A percentile compares a stretch with the other conserved stretches of the same genome.
phyloP scores from a whole-genome alignment of 2,329 filamentous ascomycete species.

The Fusarium sarcochroum region DNA sequence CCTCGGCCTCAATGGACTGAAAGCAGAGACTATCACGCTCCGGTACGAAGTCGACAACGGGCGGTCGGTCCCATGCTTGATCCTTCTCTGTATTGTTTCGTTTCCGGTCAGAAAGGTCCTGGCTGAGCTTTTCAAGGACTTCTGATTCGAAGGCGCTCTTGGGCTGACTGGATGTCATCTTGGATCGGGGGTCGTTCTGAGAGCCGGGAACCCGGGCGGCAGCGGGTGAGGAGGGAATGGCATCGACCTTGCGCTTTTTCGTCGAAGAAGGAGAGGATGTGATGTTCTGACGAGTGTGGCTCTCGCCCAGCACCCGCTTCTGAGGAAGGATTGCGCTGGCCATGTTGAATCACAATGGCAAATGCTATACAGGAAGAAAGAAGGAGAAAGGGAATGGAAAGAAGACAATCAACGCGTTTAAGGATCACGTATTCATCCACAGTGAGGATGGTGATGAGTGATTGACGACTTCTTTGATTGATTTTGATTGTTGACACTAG shows the following conservation, averaged over 20 bases:
- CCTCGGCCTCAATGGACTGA: conserved; percentile 95
- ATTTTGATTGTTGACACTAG: conserved; percentile 41
- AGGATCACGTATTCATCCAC: conserved; percentile 32
- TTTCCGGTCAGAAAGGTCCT: conserved; percentile 90
- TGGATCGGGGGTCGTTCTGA: conserved; percentile 72
- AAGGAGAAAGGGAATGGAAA: conserved; percentile 5
- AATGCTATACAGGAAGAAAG: conserved; percentile 20
- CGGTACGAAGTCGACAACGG: conserved; percentile 66
- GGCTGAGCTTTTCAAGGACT: conserved; percentile 94
- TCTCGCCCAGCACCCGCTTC: conserved; percentile 81
- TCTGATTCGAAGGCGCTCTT: conserved; percentile 96
- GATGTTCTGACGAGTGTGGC: conserved; percentile 74
- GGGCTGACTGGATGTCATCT: conserved; percentile 78
- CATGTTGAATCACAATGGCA: conserved; percentile 56
- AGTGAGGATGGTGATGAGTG: conserved; percentile 8
- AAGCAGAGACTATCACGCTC: conserved; percentile 82
- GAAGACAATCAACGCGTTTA: neutral
- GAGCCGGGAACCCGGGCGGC: conserved; percentile 73
- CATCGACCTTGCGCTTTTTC: conserved; percentile 89
- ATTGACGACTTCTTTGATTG: conserved; percentile 12
- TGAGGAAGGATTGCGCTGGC: conserved; percentile 70
- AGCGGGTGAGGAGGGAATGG: conserved; percentile 67
- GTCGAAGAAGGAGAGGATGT: conserved; percentile 68
- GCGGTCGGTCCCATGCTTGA: conserved; percentile 85
- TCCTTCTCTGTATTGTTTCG: conserved; percentile 91